Conservation (phyloP, 371 early-diverging fungal genomes). For the Encephalitozoon cuniculi region DNA sequence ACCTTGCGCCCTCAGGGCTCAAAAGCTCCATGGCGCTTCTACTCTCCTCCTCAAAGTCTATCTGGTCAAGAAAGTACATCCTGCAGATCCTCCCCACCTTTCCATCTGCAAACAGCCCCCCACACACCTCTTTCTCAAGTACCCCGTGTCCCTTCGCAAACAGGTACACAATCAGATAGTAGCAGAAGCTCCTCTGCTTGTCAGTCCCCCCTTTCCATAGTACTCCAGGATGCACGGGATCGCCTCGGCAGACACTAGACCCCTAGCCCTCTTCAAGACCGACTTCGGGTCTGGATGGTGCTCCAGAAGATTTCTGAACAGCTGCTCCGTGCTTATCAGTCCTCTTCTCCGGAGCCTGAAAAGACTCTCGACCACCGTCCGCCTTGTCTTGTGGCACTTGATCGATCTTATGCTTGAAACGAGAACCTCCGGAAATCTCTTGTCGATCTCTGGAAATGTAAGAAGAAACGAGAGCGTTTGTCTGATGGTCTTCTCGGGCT, state of each 20-base stretch:
- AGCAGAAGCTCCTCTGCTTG: conserved; percentile 44
- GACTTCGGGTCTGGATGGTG: not conserved
- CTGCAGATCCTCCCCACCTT: conserved; percentile 31
- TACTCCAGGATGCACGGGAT: conserved; percentile 11
- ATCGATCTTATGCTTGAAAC: not conserved
- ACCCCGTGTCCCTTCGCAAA: not conserved
- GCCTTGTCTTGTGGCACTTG: conserved; percentile 12
- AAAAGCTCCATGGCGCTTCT: conserved; percentile 4
- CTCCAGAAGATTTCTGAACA: conserved; percentile 15
- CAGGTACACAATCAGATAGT: conserved; percentile 35
- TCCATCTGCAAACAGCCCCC: conserved; percentile 15
- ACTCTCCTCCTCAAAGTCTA: conserved; percentile 26
- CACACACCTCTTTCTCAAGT: conserved; percentile 30
- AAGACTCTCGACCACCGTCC: not conserved
- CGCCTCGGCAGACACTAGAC: not conserved
- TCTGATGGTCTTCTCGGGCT: conserved; percentile 21
- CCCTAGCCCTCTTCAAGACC: not conserved
- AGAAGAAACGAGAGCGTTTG: conserved; percentile 16
- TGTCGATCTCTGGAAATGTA: not conserved
- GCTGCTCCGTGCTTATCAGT: not conserved
- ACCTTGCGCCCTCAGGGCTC: not conserved
- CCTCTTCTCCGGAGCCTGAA: not conserved
- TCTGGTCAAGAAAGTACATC: conserved; percentile 33
- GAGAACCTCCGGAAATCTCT: not conserved
- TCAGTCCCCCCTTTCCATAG: conserved; percentile 37